A percentile compares a stretch with the other conserved stretches of the same genome.
These are phyloP conservation scores for Chlamydomonas schloesseri DNA, from an alignment of 139 green algal species.

Conservation along the genomic window DNA sequence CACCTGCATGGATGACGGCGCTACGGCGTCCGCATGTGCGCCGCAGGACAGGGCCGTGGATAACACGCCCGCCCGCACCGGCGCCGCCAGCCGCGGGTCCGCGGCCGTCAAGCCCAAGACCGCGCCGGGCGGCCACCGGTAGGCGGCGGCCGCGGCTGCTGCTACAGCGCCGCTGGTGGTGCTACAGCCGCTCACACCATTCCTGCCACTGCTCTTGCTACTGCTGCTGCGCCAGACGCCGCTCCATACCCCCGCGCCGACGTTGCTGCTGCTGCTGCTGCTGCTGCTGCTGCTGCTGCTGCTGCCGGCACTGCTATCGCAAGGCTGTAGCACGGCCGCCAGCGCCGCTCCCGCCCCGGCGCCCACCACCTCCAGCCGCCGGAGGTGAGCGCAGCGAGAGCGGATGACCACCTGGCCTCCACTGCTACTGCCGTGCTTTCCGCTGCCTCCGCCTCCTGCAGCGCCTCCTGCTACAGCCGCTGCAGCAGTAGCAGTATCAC, in stretches of 20 bases:
- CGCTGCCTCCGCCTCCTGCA: background rate
- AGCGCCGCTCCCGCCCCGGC: conserved; percentile 16
- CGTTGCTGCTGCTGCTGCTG: background rate
- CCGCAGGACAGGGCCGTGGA: no score
- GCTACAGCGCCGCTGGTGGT: background rate
- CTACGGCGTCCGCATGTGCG: no score
- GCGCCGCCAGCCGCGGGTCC: conserved; percentile 46
- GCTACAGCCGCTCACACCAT: background rate
- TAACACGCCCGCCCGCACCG: background rate
- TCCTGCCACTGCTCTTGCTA: background rate
- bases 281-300: background rate
- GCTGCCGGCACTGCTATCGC: no score
- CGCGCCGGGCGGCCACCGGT: conserved; percentile 37
- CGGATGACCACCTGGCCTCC: conserved; percentile 8
- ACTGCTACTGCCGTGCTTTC: no score
- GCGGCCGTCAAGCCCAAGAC: conserved; percentile 41
- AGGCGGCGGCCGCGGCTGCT: background rate
- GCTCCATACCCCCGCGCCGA: background rate
- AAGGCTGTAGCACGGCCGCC: conserved; percentile 21
- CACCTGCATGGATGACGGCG: background rate
- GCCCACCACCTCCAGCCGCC: conserved; percentile 53
- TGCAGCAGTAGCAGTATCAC: no score
- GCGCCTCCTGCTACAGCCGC: background rate
- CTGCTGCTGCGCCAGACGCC: conserved; percentile 4
- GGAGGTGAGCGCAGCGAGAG: conserved; percentile 42